These are phyloP conservation scores for Penicilliopsis zonata DNA, from an alignment of 495 filamentous ascomycete genomes.

Conservation along the genomic window DNA sequence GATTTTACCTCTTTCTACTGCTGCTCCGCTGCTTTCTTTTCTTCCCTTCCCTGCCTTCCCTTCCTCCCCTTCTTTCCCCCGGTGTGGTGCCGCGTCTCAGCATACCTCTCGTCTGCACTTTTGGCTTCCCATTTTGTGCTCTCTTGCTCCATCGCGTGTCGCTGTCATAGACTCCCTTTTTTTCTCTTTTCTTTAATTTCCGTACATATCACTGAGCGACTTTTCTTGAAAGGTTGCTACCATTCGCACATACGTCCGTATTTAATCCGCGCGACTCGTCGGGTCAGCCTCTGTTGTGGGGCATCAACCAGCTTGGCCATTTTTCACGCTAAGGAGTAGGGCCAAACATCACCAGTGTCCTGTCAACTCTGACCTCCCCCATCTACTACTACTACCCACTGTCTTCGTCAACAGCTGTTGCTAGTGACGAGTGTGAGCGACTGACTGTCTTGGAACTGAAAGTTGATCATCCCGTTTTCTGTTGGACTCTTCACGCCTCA, in stretches of 20 bases:
- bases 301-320: constrained; percentile 23
- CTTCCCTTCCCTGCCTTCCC: not conserved
- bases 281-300: constrained; percentile 30
- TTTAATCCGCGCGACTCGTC: constrained; percentile 18
- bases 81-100: not conserved
- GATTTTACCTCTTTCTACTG: not conserved
- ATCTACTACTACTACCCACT: constrained; percentile 14
- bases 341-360: constrained; percentile 36
- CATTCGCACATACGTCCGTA: too few species aligned
- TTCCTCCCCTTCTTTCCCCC: not conserved
- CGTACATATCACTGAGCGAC: not conserved
- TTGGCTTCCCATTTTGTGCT: not conserved
- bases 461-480: too few species aligned
- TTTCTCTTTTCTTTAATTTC: constrained; percentile 5
- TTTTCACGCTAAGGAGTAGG: constrained; percentile 37
- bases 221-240: constrained; percentile 1
- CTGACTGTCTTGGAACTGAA: too few species aligned
- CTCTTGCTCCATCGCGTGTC: not conserved
- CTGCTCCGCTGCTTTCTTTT: not conserved
- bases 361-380: constrained; percentile 27
- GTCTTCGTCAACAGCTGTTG: constrained; percentile 7
- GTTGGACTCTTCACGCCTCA: constrained; percentile 10
- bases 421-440: too few species aligned
- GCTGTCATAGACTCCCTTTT: constrained; percentile 3
- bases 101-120: not conserved